Percentiles rank a stretch among this genome's conserved stretches.
These are phyloP conservation scores for Lumnitzera racemosa DNA, from an alignment of 345 rosid genomes.

Conservation along the genomic window DNA sequence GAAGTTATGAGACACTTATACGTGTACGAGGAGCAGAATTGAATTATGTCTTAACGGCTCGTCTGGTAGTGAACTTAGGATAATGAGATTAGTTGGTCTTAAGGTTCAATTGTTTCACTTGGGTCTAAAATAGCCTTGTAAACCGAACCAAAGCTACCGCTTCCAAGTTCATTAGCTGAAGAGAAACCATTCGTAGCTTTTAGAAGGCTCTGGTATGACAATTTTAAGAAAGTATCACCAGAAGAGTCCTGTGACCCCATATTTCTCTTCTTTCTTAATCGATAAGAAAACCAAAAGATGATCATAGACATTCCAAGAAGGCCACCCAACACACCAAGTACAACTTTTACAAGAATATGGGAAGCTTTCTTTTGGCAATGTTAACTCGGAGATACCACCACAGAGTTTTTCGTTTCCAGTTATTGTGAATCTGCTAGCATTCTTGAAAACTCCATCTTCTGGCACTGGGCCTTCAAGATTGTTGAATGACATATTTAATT, in stretches of 20 bases:
- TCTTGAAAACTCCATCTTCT: slow-evolving; percentile 13
- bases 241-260: background rate
- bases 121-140: slow-evolving; percentile 4
- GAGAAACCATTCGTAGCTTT: slow-evolving; percentile 12
- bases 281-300: background rate
- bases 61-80: too few relatives aligned
- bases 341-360: too few relatives aligned
- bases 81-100: too few relatives aligned
- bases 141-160: slow-evolving; percentile 10
- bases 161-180: background rate
- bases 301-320: too few relatives aligned
- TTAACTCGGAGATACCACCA: slow-evolving; percentile 7
- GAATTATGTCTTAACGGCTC: too few relatives aligned
- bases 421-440: slow-evolving; percentile 10
- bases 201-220: slow-evolving; percentile 1
- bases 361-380: too few relatives aligned
- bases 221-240: background rate
- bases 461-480: slow-evolving; percentile 21
- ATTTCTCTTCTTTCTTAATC: background rate
- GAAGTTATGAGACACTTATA: too few relatives aligned
- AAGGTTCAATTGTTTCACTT: background rate
- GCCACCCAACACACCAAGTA: too few relatives aligned
- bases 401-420: slow-evolving; percentile 21
- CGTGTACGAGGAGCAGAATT: too few relatives aligned
- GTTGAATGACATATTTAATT: slow-evolving; percentile 19